A percentile compares a stretch with the other conserved stretches of the same genome.
These are phyloP conservation scores for Acorus calamus DNA, from an alignment of 106 monocot species.

Conservation along the genomic window DNA sequence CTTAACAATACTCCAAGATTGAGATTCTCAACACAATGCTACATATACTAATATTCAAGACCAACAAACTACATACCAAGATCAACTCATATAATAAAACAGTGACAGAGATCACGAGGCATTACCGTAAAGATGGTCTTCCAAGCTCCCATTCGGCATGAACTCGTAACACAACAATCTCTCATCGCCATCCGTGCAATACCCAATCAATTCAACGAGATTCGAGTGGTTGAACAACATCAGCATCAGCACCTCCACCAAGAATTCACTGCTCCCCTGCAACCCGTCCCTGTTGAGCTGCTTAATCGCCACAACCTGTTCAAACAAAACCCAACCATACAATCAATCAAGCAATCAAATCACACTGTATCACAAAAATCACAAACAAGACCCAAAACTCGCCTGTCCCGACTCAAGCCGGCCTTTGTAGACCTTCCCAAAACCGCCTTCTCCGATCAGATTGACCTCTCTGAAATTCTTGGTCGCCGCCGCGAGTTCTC, in stretches of 20 bases:
- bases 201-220: slow-evolving; percentile 67
- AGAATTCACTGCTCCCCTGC: slow-evolving; percentile 73
- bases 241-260: slow-evolving; percentile 76
- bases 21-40: too few species aligned
- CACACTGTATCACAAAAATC: not conserved
- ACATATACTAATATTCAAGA: too few species aligned
- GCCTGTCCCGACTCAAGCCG: slow-evolving; percentile 4
- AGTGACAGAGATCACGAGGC: not conserved
- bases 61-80: too few species aligned
- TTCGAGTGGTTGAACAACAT: slow-evolving; percentile 51
- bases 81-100: not conserved
- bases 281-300: slow-evolving; percentile 59
- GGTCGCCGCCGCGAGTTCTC: slow-evolving; percentile 4
- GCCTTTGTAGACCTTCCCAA: slow-evolving; percentile 9
- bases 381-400: not conserved
- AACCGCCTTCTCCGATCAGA: slow-evolving; percentile 11
- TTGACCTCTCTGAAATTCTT: slow-evolving; percentile 2
- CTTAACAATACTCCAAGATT: too few species aligned
- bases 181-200: slow-evolving; percentile 75
- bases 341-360: too few species aligned
- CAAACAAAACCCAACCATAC: slow-evolving; percentile 3
- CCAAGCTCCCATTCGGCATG: slow-evolving; percentile 86
- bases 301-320: slow-evolving; percentile 70
- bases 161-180: slow-evolving; percentile 73
- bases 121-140: slow-evolving; percentile 66